Evolutionary conservation across 2,329 filamentous ascomycete genomes (phyloP).

Genomic region (Pseudogymnoascus sp.): DNA sequence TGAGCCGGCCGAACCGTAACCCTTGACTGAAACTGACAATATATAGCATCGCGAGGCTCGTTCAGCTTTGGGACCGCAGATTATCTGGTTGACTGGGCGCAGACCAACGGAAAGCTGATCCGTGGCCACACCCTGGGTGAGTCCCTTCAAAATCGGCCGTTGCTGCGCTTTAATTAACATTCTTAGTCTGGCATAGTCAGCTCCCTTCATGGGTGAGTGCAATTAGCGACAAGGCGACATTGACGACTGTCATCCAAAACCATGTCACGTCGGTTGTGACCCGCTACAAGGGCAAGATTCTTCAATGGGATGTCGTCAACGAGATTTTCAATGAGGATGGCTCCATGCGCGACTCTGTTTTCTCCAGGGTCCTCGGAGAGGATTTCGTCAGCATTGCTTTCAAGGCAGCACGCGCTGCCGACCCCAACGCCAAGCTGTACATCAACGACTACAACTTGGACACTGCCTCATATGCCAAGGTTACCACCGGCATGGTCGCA

Average conservation of each 20-base stretch:
- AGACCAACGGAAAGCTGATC: conserved; percentile 45
- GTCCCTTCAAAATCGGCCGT: not conserved
- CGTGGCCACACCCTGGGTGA: conserved; percentile 53
- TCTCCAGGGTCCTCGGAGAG: conserved; percentile 60
- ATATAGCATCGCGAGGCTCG: conserved; percentile 28
- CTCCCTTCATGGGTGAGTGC: conserved; percentile 50
- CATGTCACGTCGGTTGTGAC: conserved; percentile 50
- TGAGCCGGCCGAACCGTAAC: conserved; percentile 5
- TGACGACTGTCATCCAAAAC: conserved; percentile 49
- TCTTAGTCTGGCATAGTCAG: conserved; percentile 49
- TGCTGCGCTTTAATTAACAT: not conserved
- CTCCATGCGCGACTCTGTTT: conserved; percentile 49
- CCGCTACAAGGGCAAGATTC: conserved; percentile 55
- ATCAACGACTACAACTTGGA: conserved; percentile 67
- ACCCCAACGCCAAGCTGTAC: conserved; percentile 58
- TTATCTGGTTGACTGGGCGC: conserved; percentile 50
- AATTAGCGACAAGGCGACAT: conserved; percentile 41
- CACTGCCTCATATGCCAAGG: conserved; percentile 46
- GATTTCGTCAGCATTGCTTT: conserved; percentile 58
- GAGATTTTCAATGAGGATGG: conserved; percentile 47
- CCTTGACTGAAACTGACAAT: conserved; percentile 2
- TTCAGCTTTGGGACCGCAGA: conserved; percentile 44
- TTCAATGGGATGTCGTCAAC: conserved; percentile 56
- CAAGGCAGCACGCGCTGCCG: conserved; percentile 53
- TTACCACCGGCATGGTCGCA: conserved; percentile 35